Conservation (phyloP, 2,329 filamentous ascomycete species). For the Parastagonospora nodorum region DNA sequence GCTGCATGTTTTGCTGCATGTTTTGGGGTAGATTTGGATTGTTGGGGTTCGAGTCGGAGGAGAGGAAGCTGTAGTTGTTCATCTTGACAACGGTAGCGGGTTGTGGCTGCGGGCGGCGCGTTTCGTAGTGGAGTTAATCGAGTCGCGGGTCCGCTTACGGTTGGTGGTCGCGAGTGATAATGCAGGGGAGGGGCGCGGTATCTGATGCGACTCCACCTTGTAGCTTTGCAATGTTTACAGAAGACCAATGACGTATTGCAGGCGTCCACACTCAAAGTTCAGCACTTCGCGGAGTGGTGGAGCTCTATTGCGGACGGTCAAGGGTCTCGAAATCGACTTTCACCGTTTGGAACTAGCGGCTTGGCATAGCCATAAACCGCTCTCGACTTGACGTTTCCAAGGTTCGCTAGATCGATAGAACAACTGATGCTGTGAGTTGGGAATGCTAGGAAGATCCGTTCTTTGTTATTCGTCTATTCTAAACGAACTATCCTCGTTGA, state of each 20-base stretch:
- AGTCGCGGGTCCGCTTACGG: background rate
- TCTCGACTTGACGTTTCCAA: no score
- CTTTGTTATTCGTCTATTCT: no score
- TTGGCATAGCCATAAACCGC: background rate
- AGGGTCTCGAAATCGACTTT: background rate
- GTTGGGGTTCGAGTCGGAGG: slow-evolving; percentile 26
- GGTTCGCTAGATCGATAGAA: no score
- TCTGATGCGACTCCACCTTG: background rate
- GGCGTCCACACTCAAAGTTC: background rate
- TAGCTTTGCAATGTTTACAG: background rate
- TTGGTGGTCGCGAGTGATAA: background rate
- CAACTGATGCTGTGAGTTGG: no score
- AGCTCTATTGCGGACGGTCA: background rate
- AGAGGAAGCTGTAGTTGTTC: slow-evolving; percentile 48
- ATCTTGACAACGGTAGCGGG: slow-evolving; percentile 18
- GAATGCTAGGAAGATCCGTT: no score
- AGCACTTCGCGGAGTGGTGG: background rate
- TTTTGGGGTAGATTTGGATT: slow-evolving; percentile 7
- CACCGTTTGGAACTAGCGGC: background rate
- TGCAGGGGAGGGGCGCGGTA: background rate
- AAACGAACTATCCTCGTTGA: no score
- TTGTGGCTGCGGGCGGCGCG: slow-evolving; percentile 11
- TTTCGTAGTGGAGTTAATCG: slow-evolving; percentile 6
- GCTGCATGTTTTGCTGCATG: slow-evolving; percentile 16
- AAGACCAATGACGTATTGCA: background rate